Base-by-base conservation (phyloP, 768 basidiomycete species). In the Ramaria sp. region DNA sequence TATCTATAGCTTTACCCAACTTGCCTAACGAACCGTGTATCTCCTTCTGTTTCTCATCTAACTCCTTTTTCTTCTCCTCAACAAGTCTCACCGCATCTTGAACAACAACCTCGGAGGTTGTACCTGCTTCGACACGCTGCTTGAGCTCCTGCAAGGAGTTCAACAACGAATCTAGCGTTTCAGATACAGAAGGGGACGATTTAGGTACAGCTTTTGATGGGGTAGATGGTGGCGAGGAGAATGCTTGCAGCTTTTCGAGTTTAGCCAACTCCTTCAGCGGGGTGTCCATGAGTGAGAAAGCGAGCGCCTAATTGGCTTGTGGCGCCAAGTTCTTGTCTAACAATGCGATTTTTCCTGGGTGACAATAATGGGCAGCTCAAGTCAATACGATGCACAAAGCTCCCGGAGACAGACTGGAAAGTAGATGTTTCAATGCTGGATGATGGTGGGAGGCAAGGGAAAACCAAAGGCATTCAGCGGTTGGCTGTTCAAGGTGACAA, bases 31-130 rank as follows among this genome's bases (percentile, higher is more conserved):
- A 82, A 19, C 77, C 80, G 63, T 94, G 90, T 34, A 91, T 77
- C 62, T 93, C 92, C 69, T 94, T 97, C 74, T 93, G 84, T 3
- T 84, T 78, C 37, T 93, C 89, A 57, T 91, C 89, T 1, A 92
- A 75, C 58, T 90, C 89, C 67, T 84, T 91, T 82, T 88, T 92
- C 69, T 71, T 81, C 0, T 73, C 68, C 50, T 89, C 87, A 2
- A 90, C 77, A 1, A 75, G 74, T 65, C 78, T 78, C 17, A 77
- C 72, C 10, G 90, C 71, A 7, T 74, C 66, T 33, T 68, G 70
- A 12, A 85, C 69, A 13, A 75, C 73, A 17, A 78, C 77, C 59
- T 78, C 73, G 15, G 78, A 71, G 24, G 75, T 70, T 43, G 72
- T 70, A 38, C 79, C 78, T 0, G 73, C 71, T 45, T 78, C 72